Base-by-base conservation (phyloP, 129 eudicot species). In the Artemisia tridentata region DNA sequence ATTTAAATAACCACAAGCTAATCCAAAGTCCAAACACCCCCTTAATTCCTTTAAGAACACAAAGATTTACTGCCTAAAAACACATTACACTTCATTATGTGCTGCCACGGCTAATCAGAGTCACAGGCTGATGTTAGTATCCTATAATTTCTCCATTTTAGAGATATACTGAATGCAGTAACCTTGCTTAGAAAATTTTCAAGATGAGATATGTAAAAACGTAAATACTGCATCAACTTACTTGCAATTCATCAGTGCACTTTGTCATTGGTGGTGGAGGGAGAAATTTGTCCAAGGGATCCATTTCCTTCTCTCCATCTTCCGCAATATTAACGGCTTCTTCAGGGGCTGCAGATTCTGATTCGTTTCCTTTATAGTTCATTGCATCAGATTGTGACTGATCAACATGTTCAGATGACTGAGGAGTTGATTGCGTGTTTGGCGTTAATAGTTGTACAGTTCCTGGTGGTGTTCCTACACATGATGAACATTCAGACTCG, bases 171-270 rank as follows among this genome's bases (percentile, higher is more conserved):
- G 10, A 38, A 38, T 38, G 45, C 45, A 8, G 2, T 38, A 38
- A 1, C 45, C 45, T 38, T 38, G 45, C 45, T 17, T 51, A 51
- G 18, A 4, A 51, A 17, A 15, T 13, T 51, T 51, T 17, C 19
- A 51, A 51, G 0, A 51, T 51, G 45, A 38, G 45, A 38, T 38
- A 38, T 38, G 45, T 38, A 38, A 34, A 29, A 17, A 3, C 21
- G 16, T 29, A 57, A 20, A 21, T 21, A 17, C n/a, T 48, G 18
- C 15, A 21, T 56, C 12, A 34, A 75, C 91, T 73, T 80, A 91
- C 97, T 79, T 93, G 98, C 72, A 93, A 69, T 72, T 87, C 95
- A 34, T 76, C 90, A 29, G 98, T 82, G 85, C 98, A 93, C 79
- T 74, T 89, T 19, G 55, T 86, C 43, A 47, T 72, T 5, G 97